Percentiles rank a stretch among this genome's conserved stretches.
Conservation (phyloP, 148 eudicot genomes). For the Cornus suecica region DNA sequence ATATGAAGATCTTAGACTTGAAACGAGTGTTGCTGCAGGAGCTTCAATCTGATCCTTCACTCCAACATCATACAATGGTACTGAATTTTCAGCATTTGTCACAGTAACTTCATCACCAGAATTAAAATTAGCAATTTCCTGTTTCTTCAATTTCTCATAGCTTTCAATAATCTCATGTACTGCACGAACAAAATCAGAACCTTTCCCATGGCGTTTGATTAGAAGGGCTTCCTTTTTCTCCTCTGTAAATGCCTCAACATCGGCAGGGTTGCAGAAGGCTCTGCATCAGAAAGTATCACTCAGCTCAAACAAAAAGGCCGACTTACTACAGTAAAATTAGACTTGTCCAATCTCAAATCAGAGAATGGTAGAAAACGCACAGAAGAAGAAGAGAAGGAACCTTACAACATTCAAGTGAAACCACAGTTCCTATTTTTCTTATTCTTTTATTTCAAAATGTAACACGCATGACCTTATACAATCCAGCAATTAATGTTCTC, state of each 20-base stretch:
- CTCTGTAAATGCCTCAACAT: constrained; percentile 93
- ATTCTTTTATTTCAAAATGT: not conserved
- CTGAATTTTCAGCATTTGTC: constrained; percentile 29
- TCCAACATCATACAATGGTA: constrained; percentile 20
- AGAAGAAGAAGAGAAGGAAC: not conserved
- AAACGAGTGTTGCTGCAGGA: constrained; percentile 22
- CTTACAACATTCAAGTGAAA: not conserved
- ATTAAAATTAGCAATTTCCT: constrained; percentile 27
- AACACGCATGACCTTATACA: not conserved
- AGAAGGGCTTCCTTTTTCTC: constrained; percentile 70
- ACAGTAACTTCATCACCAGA: constrained; percentile 30
- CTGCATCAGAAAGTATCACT: constrained; percentile 34
- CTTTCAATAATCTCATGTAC: constrained; percentile 79
- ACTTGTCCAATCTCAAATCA: not conserved
- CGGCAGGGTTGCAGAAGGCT: constrained; percentile 93
- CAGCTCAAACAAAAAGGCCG: constrained; percentile 1
- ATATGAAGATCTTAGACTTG: constrained; percentile 25
- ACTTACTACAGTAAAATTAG: not conserved
- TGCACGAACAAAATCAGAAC: constrained; percentile 94
- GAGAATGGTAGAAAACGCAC: not conserved
- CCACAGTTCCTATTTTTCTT: not conserved
- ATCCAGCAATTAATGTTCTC: not conserved
- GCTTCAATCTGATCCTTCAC: constrained; percentile 30
- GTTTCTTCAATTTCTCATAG: constrained; percentile 62
- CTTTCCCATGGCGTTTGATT: constrained; percentile 78